Conservation (phyloP, 2,329 filamentous ascomycete genomes). For the Aspergillus calidoustus region DNA sequence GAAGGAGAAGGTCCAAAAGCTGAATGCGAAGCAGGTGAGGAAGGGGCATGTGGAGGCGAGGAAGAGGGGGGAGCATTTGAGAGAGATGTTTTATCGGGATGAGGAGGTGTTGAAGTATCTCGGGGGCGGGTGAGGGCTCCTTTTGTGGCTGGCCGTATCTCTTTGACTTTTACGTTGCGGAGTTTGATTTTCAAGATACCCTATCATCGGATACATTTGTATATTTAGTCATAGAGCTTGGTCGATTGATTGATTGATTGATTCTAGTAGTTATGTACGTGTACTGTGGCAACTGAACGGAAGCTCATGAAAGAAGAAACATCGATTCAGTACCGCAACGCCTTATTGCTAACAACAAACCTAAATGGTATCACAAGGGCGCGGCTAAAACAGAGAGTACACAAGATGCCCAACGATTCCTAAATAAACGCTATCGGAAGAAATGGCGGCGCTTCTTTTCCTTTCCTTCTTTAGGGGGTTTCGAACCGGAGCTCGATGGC, state of each 20-base stretch:
- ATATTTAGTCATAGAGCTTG: not conserved
- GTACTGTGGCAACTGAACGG: not conserved
- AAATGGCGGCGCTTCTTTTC: conserved; percentile 63
- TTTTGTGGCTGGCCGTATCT: not conserved
- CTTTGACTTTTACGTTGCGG: not conserved
- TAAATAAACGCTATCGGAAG: conserved; percentile 43
- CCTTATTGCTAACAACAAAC: conserved; percentile 20
- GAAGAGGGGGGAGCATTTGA: conserved; percentile 66
- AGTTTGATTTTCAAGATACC: conserved; percentile 18
- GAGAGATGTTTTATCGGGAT: conserved; percentile 73
- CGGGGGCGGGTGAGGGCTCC: conserved; percentile 39
- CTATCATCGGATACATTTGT: conserved; percentile 1
- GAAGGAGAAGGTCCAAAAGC: conserved; percentile 48
- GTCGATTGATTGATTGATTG: not conserved
- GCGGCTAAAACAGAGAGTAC: conserved; percentile 24
- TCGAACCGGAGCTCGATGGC: conserved; percentile 23
- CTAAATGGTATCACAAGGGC: conserved; percentile 42
- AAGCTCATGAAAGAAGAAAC: conserved; percentile 9
- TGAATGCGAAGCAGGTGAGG: conserved; percentile 73
- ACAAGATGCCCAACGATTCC: conserved; percentile 3
- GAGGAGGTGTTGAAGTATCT: conserved; percentile 79
- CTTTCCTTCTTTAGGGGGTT: conserved; percentile 49
- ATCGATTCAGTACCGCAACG: conserved; percentile 14
- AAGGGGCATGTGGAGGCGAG: conserved; percentile 66
- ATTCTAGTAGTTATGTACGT: not conserved